Conservation (phyloP, 2,329 filamentous ascomycete species). For the Ceratocystis variospora region DNA sequence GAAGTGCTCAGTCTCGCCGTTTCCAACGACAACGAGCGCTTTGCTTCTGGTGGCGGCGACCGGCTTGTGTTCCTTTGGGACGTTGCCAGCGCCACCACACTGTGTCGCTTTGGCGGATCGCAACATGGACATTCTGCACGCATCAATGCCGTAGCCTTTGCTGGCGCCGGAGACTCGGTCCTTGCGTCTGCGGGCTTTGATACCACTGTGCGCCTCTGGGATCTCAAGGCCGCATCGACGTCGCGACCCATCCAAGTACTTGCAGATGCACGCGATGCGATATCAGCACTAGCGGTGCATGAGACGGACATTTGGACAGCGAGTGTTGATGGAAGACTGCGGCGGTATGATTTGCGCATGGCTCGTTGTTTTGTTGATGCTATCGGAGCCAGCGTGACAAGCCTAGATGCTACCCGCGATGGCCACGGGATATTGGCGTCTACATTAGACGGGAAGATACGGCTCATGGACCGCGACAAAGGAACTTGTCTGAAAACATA, state of each 20-base stretch:
- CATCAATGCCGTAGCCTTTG: constrained; percentile 68
- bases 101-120: constrained; percentile 55
- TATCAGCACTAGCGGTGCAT: constrained; percentile 38
- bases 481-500: constrained; percentile 65
- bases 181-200: constrained; percentile 64
- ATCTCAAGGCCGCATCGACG: constrained; percentile 38
- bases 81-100: constrained; percentile 64
- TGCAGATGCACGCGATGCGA: constrained; percentile 56
- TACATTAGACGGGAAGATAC: constrained; percentile 59
- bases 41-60: constrained; percentile 81
- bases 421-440: constrained; percentile 62
- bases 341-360: constrained; percentile 70
- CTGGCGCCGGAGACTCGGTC: constrained; percentile 58
- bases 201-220: constrained; percentile 64
- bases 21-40: constrained; percentile 62
- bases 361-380: constrained; percentile 59
- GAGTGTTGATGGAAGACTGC: constrained; percentile 71
- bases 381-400: constrained; percentile 59
- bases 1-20: constrained; percentile 74
- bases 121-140: constrained; percentile 52
- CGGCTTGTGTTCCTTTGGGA: constrained; percentile 91
- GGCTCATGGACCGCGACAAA: constrained; percentile 65
- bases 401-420: constrained; percentile 55
- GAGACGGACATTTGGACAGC: constrained; percentile 52
- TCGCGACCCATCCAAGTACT: constrained; percentile 58